A percentile compares a stretch with the other conserved stretches of the same genome.
phyloP scores from a whole-genome alignment of 129 eudicot genomes.

The Pseudognaphalium luteoalbum region DNA sequence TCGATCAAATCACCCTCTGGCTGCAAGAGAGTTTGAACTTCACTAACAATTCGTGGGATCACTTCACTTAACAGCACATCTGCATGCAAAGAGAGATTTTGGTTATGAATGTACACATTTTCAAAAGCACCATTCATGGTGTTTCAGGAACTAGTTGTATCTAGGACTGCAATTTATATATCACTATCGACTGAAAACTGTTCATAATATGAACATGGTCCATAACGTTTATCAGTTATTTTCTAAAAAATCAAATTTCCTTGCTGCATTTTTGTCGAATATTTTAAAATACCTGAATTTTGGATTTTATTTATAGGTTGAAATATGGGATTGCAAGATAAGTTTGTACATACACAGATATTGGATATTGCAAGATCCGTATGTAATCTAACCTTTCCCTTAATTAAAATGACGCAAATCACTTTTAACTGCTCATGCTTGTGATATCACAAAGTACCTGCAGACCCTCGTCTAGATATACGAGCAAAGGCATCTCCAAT shows the following conservation, averaged over 20 bases:
- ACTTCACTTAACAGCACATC: constrained; percentile 73
- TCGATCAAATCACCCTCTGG: constrained; percentile 37
- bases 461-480: constrained; percentile 84
- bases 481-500: constrained; percentile 79
- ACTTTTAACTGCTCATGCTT: background rate
- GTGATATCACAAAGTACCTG: constrained; percentile 52
- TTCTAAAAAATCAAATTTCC: background rate
- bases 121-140: constrained; percentile 2
- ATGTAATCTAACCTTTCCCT: background rate
- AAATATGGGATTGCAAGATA: no score
- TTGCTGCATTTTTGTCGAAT: background rate
- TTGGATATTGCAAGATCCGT: constrained; percentile 6
- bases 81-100: constrained; percentile 36
- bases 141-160: constrained; percentile 8
- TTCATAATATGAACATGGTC: background rate
- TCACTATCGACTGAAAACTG: background rate
- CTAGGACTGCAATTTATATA: constrained; percentile 3
- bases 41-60: constrained; percentile 51
- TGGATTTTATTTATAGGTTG: no score
- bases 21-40: constrained; percentile 45
- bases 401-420: background rate
- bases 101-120: background rate
- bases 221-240: background rate
- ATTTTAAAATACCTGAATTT: background rate
- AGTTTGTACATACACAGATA: background rate